These are phyloP conservation scores for Diaporthe sp. DNA, from an alignment of 2,329 filamentous ascomycete species.

Conservation along the genomic window DNA sequence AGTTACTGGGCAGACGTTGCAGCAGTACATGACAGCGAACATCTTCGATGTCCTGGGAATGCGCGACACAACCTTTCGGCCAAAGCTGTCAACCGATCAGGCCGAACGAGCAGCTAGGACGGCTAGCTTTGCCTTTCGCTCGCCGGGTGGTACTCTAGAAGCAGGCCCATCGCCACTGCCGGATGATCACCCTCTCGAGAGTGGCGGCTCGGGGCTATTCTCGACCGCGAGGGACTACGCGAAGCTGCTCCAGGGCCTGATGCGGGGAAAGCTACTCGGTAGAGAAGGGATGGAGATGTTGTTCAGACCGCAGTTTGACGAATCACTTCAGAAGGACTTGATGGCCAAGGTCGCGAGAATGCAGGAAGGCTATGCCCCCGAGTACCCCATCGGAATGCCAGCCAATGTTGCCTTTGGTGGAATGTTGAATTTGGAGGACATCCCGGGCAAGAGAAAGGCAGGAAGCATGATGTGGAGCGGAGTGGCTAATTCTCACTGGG, in stretches of 20 bases:
- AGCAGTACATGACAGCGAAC: constrained; percentile 45
- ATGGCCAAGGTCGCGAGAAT: constrained; percentile 17
- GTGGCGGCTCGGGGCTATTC: constrained; percentile 48
- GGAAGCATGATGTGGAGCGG: constrained; percentile 40
- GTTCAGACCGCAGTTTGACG: constrained; percentile 45
- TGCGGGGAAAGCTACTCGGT: constrained; percentile 40
- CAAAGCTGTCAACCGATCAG: constrained; percentile 16
- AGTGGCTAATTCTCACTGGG: constrained; percentile 32
- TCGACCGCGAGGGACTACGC: constrained; percentile 43
- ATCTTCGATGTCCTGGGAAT: constrained; percentile 45
- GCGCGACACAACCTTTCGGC: constrained; percentile 46
- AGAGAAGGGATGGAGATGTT: constrained; percentile 40
- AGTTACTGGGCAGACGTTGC: constrained; percentile 44
- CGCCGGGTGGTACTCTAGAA: neutral
- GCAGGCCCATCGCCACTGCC: constrained; percentile 21
- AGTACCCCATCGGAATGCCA: constrained; percentile 13
- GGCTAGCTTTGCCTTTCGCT: constrained; percentile 22
- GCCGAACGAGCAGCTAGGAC: neutral
- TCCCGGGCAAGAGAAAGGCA: constrained; percentile 34
- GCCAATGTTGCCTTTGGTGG: constrained; percentile 35
- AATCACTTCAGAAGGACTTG: constrained; percentile 39
- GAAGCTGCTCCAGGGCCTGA: constrained; percentile 42
- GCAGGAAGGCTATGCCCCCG: constrained; percentile 1
- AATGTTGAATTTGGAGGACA: constrained; percentile 37
- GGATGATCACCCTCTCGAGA: constrained; percentile 39